Evolutionary conservation across 176 grass and related monocot genomes (phyloP), one percentile per base, ranked within the genome.

Genomic region (Oryza glaberrima): DNA sequence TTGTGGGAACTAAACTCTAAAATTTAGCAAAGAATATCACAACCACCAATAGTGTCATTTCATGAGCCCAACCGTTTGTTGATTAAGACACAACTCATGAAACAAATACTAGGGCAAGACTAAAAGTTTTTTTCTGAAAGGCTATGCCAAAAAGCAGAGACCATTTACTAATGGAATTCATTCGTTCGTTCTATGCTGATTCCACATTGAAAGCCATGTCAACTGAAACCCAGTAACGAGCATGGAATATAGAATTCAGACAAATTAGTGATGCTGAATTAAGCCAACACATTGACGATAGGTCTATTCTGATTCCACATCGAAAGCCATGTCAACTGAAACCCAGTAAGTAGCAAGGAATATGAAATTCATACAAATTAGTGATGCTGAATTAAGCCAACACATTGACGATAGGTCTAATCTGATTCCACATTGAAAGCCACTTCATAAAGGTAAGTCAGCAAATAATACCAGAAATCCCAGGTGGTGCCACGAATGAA

Each of bases 351-450:
- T 7, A 67, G 45, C 4, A 40, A n/a, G 26, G 41, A 35, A 7
- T 8, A 40, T 28, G 25, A 25, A 0, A 11, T 12, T 26, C 12
- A 19, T 11, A 1, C n/a, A 77, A 73, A 69, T 19, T 85, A 25
- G 41, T 34, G 48, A 71, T 30, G 23, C 28, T 46, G 36, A 71
- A 46, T 41, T 60, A 45, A 45, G 74, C 25, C 67, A 67, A 22
- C 83, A 63, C 47, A 40, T 17, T 10, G 7, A 61, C 2, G 52
- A 34, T 26, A 41, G 38, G 11, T 45, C 26, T 65, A 72, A 2
- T 70, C 34, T 60, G 76, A 73, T 52, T 65, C 84, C 58, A 86
- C 77, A 73, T 80, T 58, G 54, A 17, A 65, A 67, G 26, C 49
- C 66, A 85, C 81, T 66, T 65, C 26, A 47, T 25, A 77, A 67